A percentile compares a stretch with the other conserved stretches of the same genome.
Evolutionary conservation across 257 asterid genomes (phyloP).

Genomic region (Rhazya stricta): DNA sequence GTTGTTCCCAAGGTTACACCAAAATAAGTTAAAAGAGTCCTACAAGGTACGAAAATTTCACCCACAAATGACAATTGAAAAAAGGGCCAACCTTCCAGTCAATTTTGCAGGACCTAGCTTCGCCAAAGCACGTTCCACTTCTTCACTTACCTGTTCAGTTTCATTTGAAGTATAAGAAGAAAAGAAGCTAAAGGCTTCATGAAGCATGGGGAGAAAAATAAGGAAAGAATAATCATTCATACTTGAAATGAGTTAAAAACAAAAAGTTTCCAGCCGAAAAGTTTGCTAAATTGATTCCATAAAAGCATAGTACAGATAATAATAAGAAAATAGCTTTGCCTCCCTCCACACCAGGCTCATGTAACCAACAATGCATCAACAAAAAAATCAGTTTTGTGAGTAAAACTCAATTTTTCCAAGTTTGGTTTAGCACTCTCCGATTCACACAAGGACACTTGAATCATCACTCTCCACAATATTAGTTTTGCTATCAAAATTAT

Average conservation of each 20-base stretch:
- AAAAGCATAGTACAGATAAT: background rate
- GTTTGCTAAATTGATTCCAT: background rate
- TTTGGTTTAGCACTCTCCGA: background rate
- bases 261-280: background rate
- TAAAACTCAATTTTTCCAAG: background rate
- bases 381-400: background rate
- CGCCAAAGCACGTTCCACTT: slow-evolving; percentile 95
- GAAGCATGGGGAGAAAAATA: background rate
- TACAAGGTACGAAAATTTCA: background rate
- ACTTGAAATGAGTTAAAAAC: background rate
- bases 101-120: slow-evolving; percentile 83
- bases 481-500: background rate
- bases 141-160: slow-evolving; percentile 89
- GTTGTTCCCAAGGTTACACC: background rate
- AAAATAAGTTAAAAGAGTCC: background rate
- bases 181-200: slow-evolving; percentile 6
- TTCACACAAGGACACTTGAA: background rate
- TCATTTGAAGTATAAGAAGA: slow-evolving; percentile 2
- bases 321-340: background rate
- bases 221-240: background rate
- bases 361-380: background rate
- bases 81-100: slow-evolving; percentile 59
- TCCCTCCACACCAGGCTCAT: background rate
- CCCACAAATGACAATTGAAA: background rate
- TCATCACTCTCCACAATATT: background rate